Evolutionary conservation across 495 filamentous ascomycete species (phyloP).

Genomic region (Tuber umbilicatum): DNA sequence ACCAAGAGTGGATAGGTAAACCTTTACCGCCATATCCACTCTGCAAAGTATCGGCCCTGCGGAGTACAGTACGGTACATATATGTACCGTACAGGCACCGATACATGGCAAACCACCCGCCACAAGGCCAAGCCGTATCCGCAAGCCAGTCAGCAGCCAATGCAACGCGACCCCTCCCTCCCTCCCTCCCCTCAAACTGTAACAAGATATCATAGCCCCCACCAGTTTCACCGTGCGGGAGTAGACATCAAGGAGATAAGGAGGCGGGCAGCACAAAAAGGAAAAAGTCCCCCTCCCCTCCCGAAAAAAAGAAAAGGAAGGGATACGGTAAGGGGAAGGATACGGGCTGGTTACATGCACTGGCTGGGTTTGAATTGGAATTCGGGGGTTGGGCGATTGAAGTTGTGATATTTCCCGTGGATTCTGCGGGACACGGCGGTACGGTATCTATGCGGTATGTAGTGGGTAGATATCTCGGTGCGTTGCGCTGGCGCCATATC

Average conservation of each 20-base stretch:
- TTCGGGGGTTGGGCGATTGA: neutral
- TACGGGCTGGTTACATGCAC: neutral
- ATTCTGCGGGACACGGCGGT: neutral
- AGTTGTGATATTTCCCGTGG: neutral
- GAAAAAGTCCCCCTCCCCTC: neutral
- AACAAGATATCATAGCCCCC: neutral
- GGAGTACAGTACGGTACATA: neutral
- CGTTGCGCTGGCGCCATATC: neutral
- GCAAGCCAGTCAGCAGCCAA: neutral
- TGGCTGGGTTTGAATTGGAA: neutral
- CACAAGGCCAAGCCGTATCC: neutral
- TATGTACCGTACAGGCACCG: neutral
- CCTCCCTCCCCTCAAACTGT: neutral
- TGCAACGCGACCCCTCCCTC: neutral
- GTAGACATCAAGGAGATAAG: neutral
- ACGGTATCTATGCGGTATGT: neutral
- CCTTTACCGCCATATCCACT: neutral
- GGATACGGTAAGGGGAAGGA: neutral
- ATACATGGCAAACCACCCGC: conserved; percentile 1
- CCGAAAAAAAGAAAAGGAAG: neutral
- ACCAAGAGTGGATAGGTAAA: neutral
- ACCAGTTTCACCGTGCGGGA: neutral
- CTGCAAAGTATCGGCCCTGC: conserved; percentile 1
- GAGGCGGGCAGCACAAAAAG: neutral
- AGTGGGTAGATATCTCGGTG: neutral